Evolutionary conservation across 805 yeast species (phyloP), one percentile per base, ranked within the genome.

Genomic region (Saccharomycopsis sp.): DNA sequence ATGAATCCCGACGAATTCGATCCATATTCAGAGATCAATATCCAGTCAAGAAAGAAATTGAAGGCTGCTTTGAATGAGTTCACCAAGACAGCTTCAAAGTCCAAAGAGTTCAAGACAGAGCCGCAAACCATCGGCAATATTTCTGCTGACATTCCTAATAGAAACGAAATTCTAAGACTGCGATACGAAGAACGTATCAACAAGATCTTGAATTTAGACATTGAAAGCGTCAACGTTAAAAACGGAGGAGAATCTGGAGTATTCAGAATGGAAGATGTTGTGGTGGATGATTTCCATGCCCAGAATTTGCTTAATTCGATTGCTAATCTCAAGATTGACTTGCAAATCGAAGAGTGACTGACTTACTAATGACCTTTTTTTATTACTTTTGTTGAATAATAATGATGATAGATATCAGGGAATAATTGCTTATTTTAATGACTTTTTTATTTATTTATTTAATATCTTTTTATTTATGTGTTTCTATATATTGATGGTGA

Each of bases 121-220:
- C 52, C 20, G 22, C 52, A 53, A 38, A 42, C 19, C 25, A 35
- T 35, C 14, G 41, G 41, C 14, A 35, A 35, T 35, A 8, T 44
- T 17, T n/a, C 19, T 44, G 49, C 3, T 12, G 49, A 44, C 5
- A 12, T 5, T 44, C 19, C 49, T 12, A 44, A 44, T 29, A 44
- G 52, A 14, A 53, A 55, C 5, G 53, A 38, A 7, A 38, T 55
- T 23, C 29, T 85, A 7, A 90, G 86, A 64, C 91, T 87, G 67
- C 83, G 82, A 66, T 92, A 89, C 68, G 96, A 91, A 69, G 97
- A 90, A 69, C 89, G 89, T 53, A 96, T 92, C 42, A 91, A 89
- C 70, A 76, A 86, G 56, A 58, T 61, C 29, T 53, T 61, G n/a
- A 15, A 24, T 7, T 7, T 58, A n/a, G 62, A 44, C 20, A 17